These are phyloP conservation scores for Coemansia sp. DNA, from an alignment of 192 early-diverging fungal genomes.

Conservation along the genomic window DNA sequence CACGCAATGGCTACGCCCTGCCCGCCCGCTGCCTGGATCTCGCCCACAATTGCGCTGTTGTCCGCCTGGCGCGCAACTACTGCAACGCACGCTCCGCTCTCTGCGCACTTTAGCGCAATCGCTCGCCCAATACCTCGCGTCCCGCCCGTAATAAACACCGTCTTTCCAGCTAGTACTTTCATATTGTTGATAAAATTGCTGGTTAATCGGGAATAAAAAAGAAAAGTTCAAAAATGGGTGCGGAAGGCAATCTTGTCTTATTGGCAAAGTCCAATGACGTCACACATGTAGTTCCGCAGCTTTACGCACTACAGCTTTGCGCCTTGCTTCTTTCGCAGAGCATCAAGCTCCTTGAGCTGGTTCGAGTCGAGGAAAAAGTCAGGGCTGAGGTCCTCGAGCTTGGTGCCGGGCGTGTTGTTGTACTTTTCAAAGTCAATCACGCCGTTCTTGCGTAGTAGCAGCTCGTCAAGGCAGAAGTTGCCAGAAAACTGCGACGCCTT, in stretches of 20 bases:
- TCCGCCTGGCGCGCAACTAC: slow-evolving; percentile 62
- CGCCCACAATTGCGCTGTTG: slow-evolving; percentile 58
- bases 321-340: slow-evolving; percentile 29
- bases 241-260: no score
- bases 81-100: slow-evolving; percentile 40
- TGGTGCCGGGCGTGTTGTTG: slow-evolving; percentile 57
- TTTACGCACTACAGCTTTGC: neutral
- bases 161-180: slow-evolving; percentile 19
- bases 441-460: slow-evolving; percentile 69
- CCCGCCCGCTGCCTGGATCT: slow-evolving; percentile 68
- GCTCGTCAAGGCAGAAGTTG: slow-evolving; percentile 79
- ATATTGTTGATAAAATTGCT: neutral
- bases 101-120: slow-evolving; percentile 50
- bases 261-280: no score
- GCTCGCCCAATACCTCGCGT: slow-evolving; percentile 54
- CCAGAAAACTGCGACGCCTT: slow-evolving; percentile 57
- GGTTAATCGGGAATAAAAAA: neutral
- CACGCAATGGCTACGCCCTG: slow-evolving; percentile 67
- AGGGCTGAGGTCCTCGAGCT: slow-evolving; percentile 56
- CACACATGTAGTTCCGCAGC: neutral
- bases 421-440: slow-evolving; percentile 72
- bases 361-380: slow-evolving; percentile 66
- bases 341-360: slow-evolving; percentile 44
- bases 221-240: neutral
- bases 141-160: slow-evolving; percentile 55